Evolutionary conservation across 2,329 filamentous ascomycete genomes (phyloP).

Genomic region (Onygenales sp.): DNA sequence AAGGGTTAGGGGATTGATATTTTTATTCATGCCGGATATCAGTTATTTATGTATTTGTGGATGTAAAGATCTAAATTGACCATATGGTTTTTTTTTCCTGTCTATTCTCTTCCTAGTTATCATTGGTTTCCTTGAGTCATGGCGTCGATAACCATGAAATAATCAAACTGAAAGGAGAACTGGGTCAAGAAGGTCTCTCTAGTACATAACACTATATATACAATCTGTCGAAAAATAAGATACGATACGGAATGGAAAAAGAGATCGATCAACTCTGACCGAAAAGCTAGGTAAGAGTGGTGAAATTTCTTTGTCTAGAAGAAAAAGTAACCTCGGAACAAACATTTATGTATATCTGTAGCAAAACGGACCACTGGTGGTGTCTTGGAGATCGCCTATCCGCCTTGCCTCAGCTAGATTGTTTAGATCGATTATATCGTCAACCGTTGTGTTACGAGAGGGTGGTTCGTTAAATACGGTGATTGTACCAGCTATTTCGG

Average conservation of each 20-base stretch:
- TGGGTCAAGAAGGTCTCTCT: too few relatives aligned
- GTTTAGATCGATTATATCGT: constrained; percentile 14
- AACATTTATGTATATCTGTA: constrained; percentile 10
- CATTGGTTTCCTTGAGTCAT: too few relatives aligned
- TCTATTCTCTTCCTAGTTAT: background rate
- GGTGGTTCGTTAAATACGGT: constrained; percentile 5
- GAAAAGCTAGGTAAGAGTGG: too few relatives aligned
- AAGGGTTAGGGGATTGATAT: background rate
- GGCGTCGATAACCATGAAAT: too few relatives aligned
- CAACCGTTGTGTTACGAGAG: constrained; percentile 13
- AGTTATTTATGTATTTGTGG: background rate
- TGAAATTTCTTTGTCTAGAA: background rate
- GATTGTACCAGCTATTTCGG: background rate
- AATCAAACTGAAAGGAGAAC: too few relatives aligned
- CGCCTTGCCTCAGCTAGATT: constrained; percentile 6
- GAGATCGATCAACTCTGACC: too few relatives aligned
- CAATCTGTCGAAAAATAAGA: too few relatives aligned
- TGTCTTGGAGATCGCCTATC: constrained; percentile 13
- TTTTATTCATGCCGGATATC: background rate
- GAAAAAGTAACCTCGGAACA: background rate
- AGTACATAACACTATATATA: too few relatives aligned
- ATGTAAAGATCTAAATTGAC: too few relatives aligned
- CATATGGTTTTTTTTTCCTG: too few relatives aligned
- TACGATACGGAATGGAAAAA: too few relatives aligned
- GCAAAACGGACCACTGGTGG: constrained; percentile 13